phyloP scores from a whole-genome alignment of 208 protist genomes.

The Strigomonas culicis region DNA sequence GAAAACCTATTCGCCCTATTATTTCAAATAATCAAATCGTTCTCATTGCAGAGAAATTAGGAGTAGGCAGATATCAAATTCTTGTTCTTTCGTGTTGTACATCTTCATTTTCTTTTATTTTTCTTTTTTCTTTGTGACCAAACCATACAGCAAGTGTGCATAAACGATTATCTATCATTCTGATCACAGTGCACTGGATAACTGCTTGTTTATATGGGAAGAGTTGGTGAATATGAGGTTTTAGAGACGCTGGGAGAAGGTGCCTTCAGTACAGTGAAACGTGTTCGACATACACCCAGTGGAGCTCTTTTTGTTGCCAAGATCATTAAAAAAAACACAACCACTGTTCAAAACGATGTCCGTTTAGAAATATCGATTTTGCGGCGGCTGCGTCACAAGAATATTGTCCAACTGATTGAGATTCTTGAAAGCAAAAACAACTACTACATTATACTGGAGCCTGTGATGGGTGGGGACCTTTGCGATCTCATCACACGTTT shows the following conservation, averaged over 20 bases:
- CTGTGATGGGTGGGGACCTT: constrained; percentile 79
- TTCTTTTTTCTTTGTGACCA: constrained; percentile 10
- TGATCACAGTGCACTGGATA: neutral
- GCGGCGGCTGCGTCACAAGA: constrained; percentile 63
- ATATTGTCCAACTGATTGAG: constrained; percentile 84
- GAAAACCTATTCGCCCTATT: neutral
- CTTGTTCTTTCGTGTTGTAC: too few relatives aligned
- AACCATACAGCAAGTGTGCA: neutral
- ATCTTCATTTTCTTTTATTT: constrained; percentile 4
- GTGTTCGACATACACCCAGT: constrained; percentile 66
- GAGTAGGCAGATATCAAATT: too few relatives aligned
- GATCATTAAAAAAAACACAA: constrained; percentile 72
- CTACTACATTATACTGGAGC: constrained; percentile 89
- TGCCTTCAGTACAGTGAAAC: constrained; percentile 80
- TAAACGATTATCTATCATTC: neutral
- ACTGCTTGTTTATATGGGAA: constrained; percentile 30
- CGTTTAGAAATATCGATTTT: constrained; percentile 82
- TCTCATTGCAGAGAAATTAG: too few relatives aligned
- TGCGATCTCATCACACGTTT: constrained; percentile 72
- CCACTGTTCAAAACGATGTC: constrained; percentile 66
- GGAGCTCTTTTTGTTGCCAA: constrained; percentile 72
- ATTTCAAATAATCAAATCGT: neutral
- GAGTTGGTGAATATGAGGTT: constrained; percentile 85
- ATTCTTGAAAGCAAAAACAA: constrained; percentile 81
- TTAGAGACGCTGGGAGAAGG: constrained; percentile 72